Evolutionary conservation across 345 rosid species (phyloP), one percentile per base, ranked within the genome.

Genomic region (Brassica carinata): DNA sequence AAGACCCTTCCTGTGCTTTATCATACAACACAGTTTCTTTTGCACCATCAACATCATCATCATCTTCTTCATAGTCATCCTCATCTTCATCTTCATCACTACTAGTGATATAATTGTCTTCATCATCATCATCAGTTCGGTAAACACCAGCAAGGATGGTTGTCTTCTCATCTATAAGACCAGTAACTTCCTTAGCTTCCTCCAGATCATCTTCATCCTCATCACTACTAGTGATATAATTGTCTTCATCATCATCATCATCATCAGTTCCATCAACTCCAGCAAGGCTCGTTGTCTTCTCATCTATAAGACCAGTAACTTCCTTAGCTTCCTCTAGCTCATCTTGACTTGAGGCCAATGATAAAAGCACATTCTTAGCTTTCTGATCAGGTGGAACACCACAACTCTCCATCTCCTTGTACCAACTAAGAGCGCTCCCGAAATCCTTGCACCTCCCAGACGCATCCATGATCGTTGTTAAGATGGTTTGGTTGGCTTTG

Each of bases 381-480:
- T 93, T 96, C 86, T 86, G 90, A 85, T 96, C 97, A 27, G 99
- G 91, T 57, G 81, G 83, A 73, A 87, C 69, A 26, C 98, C 92
- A 34, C 77, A 63, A 66, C 83, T 80, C 80, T 86, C 97, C 98
- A 96, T 90, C 85, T 96, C 98, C 79, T 84, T 93, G 59, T 85
- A 93, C 98, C 99, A 93, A 66, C 77, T 63, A 64, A 91, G 84
- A 45, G 97, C 98, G n/a, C 92, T 91, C 19, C 87, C 91, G 8
- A 95, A 95, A 85, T 91, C 94, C 75, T 68, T 83, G 76, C 86
- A 89, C 77, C 88, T 95, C 71, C 99, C 99, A 0, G 89, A 79
- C 5, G 90, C 97, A 83, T 95, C 99, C 99, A 91, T 93, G 86
- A 93, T 85, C 5, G 94, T 89, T 0, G 98, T 93, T 64, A 90